Base-by-base conservation (phyloP, 83 land plant species). In the Thuja plicata region DNA sequence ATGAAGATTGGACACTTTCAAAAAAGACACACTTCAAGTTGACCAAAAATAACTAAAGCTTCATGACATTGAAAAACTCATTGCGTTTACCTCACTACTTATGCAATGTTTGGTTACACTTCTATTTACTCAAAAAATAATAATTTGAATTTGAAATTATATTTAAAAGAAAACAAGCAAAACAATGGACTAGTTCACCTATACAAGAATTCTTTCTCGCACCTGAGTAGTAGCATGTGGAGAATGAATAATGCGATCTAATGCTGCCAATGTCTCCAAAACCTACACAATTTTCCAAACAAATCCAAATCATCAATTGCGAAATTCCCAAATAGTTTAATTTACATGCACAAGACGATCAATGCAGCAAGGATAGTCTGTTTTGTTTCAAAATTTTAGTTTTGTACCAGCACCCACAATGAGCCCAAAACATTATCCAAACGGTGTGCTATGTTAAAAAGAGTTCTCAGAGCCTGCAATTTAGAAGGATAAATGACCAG, bases 151-250 rank as follows among this genome's bases (percentile, higher is more conserved):
- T 21, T 57, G 24, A 55, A 54, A 57, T 17, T 30, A 57, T 55
- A 40, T 24, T 40, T 57, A 73, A 27, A 30, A 40, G 7, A 41
- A 55, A 41, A 86, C 87, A 86, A 19, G 1, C 43, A 37, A 19
- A 55, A 37, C 45, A 62, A 86, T n/a, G 43, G 73, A 62, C 3
- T 46, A 15, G 27, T 40, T 86, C 43, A 52, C 8, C 27, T 55
- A 71, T 38, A 35, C 84, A 40, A 17, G 37, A 77, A 66, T 73
- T 74, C 3, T 74, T 55, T 80, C 70, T 19, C 12, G 21, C 24
- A 97, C 99, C 99, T 98, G 99, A 71, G 99, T 96, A 60, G 97
- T 91, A 62, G 99, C 99, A 95, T 98, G 96, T 37, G 99, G 98
- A 80, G 99, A 98, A 92, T 97, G 98, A 88, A 97, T 97, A 32